These are phyloP conservation scores for Leishmania lainsoni DNA, from an alignment of 208 protist species.

Conservation along the genomic window DNA sequence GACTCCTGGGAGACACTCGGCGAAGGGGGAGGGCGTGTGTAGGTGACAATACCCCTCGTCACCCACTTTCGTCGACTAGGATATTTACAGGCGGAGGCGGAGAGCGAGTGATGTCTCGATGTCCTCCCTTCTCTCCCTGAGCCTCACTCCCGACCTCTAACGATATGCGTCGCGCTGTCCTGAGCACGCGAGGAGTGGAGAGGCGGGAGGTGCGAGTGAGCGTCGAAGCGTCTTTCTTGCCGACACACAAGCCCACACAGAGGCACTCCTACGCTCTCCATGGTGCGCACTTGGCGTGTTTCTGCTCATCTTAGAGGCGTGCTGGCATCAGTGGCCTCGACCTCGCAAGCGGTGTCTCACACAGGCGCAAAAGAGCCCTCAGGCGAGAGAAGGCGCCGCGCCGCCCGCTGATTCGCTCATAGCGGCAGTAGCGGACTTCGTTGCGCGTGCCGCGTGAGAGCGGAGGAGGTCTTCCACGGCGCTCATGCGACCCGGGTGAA, in stretches of 20 bases:
- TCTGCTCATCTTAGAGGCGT: background rate
- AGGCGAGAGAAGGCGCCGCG: background rate
- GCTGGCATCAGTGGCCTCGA: background rate
- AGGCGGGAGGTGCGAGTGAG: background rate
- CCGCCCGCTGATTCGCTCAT: background rate
- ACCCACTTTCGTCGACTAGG: background rate
- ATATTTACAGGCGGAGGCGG: background rate
- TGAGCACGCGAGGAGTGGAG: background rate
- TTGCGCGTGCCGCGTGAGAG: background rate
- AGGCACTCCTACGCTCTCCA: background rate
- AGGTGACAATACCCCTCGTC: background rate
- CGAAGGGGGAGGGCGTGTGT: background rate
- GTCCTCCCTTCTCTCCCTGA: background rate
- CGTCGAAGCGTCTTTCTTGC: background rate
- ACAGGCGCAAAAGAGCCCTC: background rate
- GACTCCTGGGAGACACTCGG: too few relatives aligned
- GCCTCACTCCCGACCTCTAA: background rate
- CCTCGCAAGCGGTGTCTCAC: background rate
- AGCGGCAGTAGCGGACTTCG: background rate
- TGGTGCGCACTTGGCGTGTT: background rate
- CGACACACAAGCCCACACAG: background rate
- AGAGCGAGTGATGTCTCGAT: background rate
- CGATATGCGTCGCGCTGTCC: background rate
- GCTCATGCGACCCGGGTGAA: slow-evolving; percentile 55
- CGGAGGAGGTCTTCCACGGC: slow-evolving; percentile 61